These are phyloP conservation scores for Alternaria viburni DNA, from an alignment of 2,329 filamentous ascomycete genomes.

Conservation along the genomic window DNA sequence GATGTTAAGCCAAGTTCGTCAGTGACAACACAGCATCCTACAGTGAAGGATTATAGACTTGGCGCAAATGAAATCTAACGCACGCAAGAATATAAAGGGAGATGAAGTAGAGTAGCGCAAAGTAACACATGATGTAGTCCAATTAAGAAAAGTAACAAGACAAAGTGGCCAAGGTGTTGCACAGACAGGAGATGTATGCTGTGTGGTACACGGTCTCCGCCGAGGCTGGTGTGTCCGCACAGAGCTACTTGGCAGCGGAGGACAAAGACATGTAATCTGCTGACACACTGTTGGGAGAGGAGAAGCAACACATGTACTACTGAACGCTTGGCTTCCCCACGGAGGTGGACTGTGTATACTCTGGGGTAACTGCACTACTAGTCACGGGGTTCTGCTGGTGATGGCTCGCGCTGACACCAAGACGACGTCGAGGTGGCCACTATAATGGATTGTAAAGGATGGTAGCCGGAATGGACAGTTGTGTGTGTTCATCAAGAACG, in stretches of 20 bases:
- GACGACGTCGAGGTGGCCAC: not conserved
- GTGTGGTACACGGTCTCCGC: slow-evolving; percentile 9
- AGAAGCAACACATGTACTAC: slow-evolving; percentile 1
- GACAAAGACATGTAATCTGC: not conserved
- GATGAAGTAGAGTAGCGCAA: not conserved
- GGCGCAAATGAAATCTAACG: not conserved
- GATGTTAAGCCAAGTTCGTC: not conserved
- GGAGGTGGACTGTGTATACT: not conserved
- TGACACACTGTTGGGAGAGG: not conserved
- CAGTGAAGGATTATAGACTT: not conserved
- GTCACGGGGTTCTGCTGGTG: not conserved
- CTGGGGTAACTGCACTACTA: not conserved
- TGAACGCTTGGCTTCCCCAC: not conserved
- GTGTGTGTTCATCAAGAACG: not conserved
- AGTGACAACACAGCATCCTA: not conserved
- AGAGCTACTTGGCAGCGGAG: slow-evolving; percentile 11
- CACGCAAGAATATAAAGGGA: not conserved
- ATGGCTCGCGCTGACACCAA: not conserved
- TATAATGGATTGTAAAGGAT: not conserved
- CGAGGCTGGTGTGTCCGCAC: slow-evolving; percentile 4
- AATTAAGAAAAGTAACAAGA: slow-evolving; percentile 1
- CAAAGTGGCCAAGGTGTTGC: slow-evolving; percentile 2
- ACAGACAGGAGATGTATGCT: not conserved
- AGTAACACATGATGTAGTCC: not conserved
- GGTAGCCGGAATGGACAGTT: not conserved